These are phyloP conservation scores for Exophiala dermatitidis DNA, from an alignment of 2,329 filamentous ascomycete species.

Conservation along the genomic window DNA sequence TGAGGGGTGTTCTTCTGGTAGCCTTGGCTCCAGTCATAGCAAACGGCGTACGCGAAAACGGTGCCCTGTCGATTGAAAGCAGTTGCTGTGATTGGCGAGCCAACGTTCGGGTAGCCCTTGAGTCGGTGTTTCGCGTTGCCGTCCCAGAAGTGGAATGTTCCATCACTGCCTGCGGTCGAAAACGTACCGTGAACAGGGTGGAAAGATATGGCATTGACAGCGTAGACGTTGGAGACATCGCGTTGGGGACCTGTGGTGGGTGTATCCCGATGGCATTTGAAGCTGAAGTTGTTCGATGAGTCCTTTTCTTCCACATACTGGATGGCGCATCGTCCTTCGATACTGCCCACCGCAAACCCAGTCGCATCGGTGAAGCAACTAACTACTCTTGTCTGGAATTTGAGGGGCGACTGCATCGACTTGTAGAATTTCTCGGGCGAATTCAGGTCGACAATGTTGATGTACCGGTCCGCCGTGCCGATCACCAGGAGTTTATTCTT, in stretches of 20 bases:
- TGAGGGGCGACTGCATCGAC: conserved; percentile 87
- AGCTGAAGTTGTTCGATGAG: conserved; percentile 85
- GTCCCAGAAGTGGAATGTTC: conserved; percentile 75
- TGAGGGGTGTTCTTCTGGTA: conserved; percentile 73
- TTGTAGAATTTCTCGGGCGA: conserved; percentile 91
- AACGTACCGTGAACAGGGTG: conserved; percentile 97
- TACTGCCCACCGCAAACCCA: conserved; percentile 91
- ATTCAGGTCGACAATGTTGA: conserved; percentile 87
- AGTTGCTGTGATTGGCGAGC: conserved; percentile 80
- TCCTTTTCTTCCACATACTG: conserved; percentile 98
- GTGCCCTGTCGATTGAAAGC: conserved; percentile 82
- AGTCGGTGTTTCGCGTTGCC: conserved; percentile 82
- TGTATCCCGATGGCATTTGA: conserved; percentile 93
- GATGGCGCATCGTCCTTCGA: conserved; percentile 94
- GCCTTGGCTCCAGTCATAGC: conserved; percentile 98
- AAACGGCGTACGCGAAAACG: conserved; percentile 82
- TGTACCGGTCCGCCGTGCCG: conserved; percentile 89
- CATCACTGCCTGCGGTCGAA: conserved; percentile 89
- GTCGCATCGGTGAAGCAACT: conserved; percentile 89
- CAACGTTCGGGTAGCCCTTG: conserved; percentile 78
- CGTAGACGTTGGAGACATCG: conserved; percentile 80
- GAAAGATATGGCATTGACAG: conserved; percentile 96
- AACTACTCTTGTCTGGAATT: conserved; percentile 95
- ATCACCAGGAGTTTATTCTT: conserved; percentile 81
- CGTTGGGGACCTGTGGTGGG: conserved; percentile 47